Base-by-base conservation (phyloP, 1,284 basidiomycete genomes). In the Irpex lacteus region DNA sequence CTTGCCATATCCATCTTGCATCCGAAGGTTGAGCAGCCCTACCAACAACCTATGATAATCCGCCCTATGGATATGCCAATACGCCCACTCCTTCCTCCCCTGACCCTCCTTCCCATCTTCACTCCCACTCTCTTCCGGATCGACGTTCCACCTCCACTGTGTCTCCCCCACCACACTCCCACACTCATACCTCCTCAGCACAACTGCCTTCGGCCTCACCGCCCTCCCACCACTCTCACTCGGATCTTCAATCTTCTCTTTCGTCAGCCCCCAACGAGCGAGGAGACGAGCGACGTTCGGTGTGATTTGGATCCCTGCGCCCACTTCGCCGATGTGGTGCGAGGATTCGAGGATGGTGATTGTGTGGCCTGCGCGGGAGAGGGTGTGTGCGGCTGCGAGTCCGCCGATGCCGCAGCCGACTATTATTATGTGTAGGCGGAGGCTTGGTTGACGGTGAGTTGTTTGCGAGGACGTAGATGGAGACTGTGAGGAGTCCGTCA, bases 11-110 rank as follows among this genome's bases (percentile, higher is more conserved):
- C n/a, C 13, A 53, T 26, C 50, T 26, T 47, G 40, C n/a, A 47
- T 7, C 0, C 50, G 50, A 9, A 53, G 18, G 5, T 53, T 53
- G n/a, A 53, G 18, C 34, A 83, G 76, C 21, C 83, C 81, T 63
- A 79, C 80, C 9, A 89, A 74, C 13, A 86, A 73, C 6, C 77
- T 72, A 66, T 85, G 82, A 47, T 89, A 78, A 61, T 86, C 83
- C 6, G 83, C 84, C 60, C 88, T 83, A 78, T 90, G 78, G 59
- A 81, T 73, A 65, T 82, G 80, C 67, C 78, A 81, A 69, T 82
- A 83, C 1, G 81, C 57, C 78, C 80, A 67, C 78, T 76, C 21
- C 9, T 37, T n/a, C 76, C 73, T 3, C 73, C 71, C 70, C 81
- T 78, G 26, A 67, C 63, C 76, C 78, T 80, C 13, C 71, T 70